Conservation (phyloP, 495 filamentous ascomycete species). For the Geopyxis carbonaria region DNA sequence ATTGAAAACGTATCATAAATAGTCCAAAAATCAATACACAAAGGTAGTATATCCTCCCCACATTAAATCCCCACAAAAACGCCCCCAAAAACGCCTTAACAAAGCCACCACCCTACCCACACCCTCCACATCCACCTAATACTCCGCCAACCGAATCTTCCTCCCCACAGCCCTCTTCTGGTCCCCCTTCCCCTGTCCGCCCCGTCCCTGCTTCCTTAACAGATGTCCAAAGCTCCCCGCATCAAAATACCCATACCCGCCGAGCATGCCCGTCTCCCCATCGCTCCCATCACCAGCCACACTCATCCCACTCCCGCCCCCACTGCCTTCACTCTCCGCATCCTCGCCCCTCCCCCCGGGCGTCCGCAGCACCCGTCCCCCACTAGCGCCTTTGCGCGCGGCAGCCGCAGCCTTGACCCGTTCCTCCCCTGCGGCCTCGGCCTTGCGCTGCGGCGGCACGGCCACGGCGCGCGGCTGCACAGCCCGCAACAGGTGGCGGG, state of each 20-base stretch:
- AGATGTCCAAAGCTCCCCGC: conserved; percentile 19
- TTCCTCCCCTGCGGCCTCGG: conserved; percentile 30
- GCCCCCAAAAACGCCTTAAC: too few species aligned
- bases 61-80: too few species aligned
- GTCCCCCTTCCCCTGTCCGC: conserved; percentile 39
- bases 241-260: conserved; percentile 25
- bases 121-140: conserved; percentile 29
- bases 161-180: conserved; percentile 56
- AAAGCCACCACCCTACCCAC: too few species aligned
- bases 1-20: too few species aligned
- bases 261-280: conserved; percentile 24
- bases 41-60: too few species aligned
- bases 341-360: conserved; percentile 25
- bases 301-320: conserved; percentile 1
- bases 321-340: conserved; percentile 24
- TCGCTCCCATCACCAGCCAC: conserved; percentile 17
- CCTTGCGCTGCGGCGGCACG: too few species aligned
- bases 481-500: conserved; percentile 61
- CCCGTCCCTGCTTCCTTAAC: conserved; percentile 34
- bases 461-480: conserved; percentile 28
- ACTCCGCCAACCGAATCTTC: conserved; percentile 59
- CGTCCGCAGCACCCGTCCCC: conserved; percentile 29
- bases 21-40: too few species aligned
- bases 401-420: conserved; percentile 45
- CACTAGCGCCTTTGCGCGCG: conserved; percentile 32